Evolutionary conservation across 805 yeast species (phyloP), one percentile per base, ranked within the genome.

Genomic region (Teunomyces kruisii): DNA sequence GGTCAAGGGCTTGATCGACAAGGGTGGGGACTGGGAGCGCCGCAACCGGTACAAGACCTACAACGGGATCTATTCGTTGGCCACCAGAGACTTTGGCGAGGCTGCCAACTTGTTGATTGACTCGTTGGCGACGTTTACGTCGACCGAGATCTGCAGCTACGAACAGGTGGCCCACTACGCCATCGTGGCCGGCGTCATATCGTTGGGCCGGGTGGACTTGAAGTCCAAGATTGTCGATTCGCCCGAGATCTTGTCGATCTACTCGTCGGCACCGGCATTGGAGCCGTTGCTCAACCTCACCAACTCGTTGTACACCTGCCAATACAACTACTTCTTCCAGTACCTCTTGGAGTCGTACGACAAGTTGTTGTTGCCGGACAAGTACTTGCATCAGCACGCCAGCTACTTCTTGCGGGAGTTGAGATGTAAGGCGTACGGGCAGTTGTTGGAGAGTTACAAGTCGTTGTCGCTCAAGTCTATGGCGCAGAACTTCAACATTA

Each of bases 11-110:
- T 76, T 88, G 62, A 89, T 94, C 58, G 98, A 92, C 58, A 87
- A 89, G 59, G 99, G 98, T 45, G 99, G 99, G 50, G 99, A 94
- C 65, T 94, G 99, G 99, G 99, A 94, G 70, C 87, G 99, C 67
- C 83, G 96, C 59, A 94, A 94, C 70, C 75, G 97, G 55, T 89
- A 80, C 75, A 94, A 94, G 72, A 88, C 97, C 5, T 94, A 94
- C 67, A 69, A 79, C 47, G 99, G 99, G 16, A 76, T 94, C 40
- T 88, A 88, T 62, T 71, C 80, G 30, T 70, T 94, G 78, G 85
- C 96, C 6, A 83, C 91, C 24, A 82, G 99, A 59, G 83, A 88
- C 56, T 94, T 94, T 59, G 74, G 72, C 32, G 95, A 88, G 55
- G 96, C 98, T 2, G 81, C 97, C 2, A 81, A 81, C 43, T 72